Conservation (phyloP, 208 protist species). For the Trypanosoma scelopori region DNA sequence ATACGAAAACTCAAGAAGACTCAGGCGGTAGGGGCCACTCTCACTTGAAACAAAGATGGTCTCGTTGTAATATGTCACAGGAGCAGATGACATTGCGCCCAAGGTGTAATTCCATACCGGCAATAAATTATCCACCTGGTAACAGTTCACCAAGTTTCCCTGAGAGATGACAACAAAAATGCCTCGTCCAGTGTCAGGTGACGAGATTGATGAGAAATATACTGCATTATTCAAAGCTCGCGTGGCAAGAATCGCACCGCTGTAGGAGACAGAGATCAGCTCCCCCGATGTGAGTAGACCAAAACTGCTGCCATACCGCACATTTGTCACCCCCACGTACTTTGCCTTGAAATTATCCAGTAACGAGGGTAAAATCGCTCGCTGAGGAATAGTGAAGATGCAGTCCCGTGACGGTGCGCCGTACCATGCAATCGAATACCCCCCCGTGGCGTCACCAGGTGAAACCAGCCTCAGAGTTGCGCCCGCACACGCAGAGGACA, state of each 20-base stretch:
- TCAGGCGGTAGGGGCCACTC: neutral
- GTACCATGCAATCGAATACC: conserved; percentile 19
- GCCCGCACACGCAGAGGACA: conserved; percentile 3
- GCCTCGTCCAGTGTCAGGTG: conserved; percentile 4
- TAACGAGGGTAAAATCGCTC: conserved; percentile 8
- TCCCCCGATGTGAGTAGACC: conserved; percentile 2
- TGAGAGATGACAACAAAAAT: conserved; percentile 12
- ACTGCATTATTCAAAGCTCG: neutral
- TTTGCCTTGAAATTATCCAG: neutral
- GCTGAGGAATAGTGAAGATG: conserved; percentile 9
- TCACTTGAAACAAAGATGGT: conserved; percentile 24
- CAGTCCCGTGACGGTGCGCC: conserved; percentile 2
- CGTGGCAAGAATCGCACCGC: neutral
- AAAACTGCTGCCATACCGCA: conserved; percentile 22
- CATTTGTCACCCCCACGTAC: conserved; percentile 10
- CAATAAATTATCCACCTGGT: conserved; percentile 11
- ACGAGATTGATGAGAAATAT: conserved; percentile 22
- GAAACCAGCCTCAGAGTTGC: neutral
- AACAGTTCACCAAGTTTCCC: conserved; percentile 6
- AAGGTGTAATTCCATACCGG: conserved; percentile 22
- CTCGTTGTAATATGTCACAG: conserved; percentile 26
- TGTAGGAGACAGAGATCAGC: neutral
- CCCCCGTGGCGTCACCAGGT: neutral
- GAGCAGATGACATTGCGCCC: conserved; percentile 1
- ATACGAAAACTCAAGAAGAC: conserved; percentile 21